Percentiles rank a stretch among this genome's conserved stretches.
These are phyloP conservation scores for Fomitiporia mediterranea DNA, from an alignment of 1,284 basidiomycete species.

Conservation along the genomic window DNA sequence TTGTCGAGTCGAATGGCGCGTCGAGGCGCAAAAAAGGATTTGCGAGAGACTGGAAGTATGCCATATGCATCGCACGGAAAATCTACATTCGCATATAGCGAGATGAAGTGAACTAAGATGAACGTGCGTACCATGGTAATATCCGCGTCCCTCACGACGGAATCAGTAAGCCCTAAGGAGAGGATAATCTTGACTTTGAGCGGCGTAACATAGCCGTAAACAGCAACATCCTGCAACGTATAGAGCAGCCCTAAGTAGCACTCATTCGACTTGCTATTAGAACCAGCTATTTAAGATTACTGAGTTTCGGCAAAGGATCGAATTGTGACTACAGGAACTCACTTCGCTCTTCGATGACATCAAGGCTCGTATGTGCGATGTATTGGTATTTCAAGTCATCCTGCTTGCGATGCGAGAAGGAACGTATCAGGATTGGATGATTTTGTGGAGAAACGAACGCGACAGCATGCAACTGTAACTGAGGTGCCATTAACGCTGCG, in stretches of 20 bases:
- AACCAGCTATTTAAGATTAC: conserved; percentile 32
- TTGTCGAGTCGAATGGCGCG: conserved; percentile 38
- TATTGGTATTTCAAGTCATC: conserved; percentile 80
- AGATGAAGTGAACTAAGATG: background rate
- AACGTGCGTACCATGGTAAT: conserved; percentile 51
- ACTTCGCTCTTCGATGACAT: conserved; percentile 76
- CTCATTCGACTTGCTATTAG: conserved; percentile 51
- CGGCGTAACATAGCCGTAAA: conserved; percentile 80
- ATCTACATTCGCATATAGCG: conserved; percentile 42
- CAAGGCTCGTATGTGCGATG: conserved; percentile 74
- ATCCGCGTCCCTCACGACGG: conserved; percentile 71
- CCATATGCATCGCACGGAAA: conserved; percentile 78
- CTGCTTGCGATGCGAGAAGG: conserved; percentile 50
- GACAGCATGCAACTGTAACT: conserved; percentile 66
- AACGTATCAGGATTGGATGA: conserved; percentile 71
- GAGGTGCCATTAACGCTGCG: conserved; percentile 49
- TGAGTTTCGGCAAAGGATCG: conserved; percentile 15
- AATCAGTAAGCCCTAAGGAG: conserved; percentile 69
- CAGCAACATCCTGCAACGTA: conserved; percentile 76
- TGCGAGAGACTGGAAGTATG: conserved; percentile 69
- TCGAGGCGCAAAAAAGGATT: conserved; percentile 74
- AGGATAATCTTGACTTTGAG: conserved; percentile 77
- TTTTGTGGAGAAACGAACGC: conserved; percentile 79
- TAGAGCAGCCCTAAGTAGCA: conserved; percentile 77
- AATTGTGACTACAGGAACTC: conserved; percentile 21